Percentiles rank a stretch among this genome's conserved stretches.
These are phyloP conservation scores for Tetrahymena malaccensis DNA, from an alignment of 73 alveolate genomes.

Conservation along the genomic window DNA sequence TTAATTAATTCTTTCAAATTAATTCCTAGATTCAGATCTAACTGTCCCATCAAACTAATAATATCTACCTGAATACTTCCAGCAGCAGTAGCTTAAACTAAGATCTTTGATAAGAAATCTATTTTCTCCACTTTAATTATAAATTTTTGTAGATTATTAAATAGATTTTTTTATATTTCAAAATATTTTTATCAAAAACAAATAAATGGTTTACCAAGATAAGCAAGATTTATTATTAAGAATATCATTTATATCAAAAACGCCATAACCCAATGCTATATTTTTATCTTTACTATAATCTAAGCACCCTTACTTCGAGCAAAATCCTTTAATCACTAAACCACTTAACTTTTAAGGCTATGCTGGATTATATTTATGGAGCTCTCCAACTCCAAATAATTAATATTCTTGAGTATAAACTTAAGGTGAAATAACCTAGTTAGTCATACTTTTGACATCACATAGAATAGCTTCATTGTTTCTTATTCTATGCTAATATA, in stretches of 20 bases:
- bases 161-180: neutral
- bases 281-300: neutral
- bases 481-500: neutral
- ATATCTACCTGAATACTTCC: neutral
- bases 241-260: neutral
- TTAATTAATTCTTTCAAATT: neutral
- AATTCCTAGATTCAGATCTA: neutral
- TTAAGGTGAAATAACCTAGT: neutral
- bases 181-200: neutral
- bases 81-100: neutral
- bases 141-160: neutral
- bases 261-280: neutral
- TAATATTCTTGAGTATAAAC: neutral
- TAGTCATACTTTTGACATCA: neutral
- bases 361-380: neutral
- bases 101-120: neutral
- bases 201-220: neutral
- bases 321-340: neutral
- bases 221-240: neutral
- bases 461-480: neutral
- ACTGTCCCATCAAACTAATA: neutral
- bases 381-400: neutral
- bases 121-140: neutral
- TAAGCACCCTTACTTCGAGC: neutral
- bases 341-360: neutral